Evolutionary conservation across 1,139 yeast species (phyloP).

Genomic region (Diutina neorugosa): DNA sequence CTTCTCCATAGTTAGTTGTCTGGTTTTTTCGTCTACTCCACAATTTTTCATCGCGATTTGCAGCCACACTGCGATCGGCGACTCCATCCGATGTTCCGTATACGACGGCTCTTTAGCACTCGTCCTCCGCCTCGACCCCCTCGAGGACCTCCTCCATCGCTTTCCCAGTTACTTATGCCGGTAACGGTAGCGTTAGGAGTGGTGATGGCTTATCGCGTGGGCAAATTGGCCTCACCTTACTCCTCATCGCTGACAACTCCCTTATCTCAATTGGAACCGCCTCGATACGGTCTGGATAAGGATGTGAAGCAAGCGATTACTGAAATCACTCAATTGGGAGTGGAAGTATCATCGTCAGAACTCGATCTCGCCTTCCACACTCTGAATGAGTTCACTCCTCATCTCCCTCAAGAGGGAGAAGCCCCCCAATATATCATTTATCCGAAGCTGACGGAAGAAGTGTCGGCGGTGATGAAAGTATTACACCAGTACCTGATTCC

Average conservation of each 20-base stretch:
- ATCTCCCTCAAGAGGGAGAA: conserved; percentile 23
- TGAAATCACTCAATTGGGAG: conserved; percentile 8
- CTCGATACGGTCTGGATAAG: background rate
- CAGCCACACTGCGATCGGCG: background rate
- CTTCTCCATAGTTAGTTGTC: too few relatives aligned
- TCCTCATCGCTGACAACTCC: background rate
- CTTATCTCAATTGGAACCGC: background rate
- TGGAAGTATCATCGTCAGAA: conserved; percentile 15
- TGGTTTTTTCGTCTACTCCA: too few relatives aligned
- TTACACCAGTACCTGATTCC: conserved; percentile 55
- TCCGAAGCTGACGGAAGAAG: conserved; percentile 55
- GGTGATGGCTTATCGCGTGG: background rate
- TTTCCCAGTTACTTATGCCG: background rate
- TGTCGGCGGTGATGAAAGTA: conserved; percentile 45
- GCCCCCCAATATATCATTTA: conserved; percentile 53
- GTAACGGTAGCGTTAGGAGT: background rate
- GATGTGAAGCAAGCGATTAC: background rate
- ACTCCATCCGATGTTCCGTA: too few relatives aligned
- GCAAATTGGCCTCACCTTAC: background rate
- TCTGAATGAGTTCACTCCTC: conserved; percentile 30
- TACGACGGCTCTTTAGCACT: background rate
- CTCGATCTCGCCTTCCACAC: conserved; percentile 25
- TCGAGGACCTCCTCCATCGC: background rate
- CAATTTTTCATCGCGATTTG: too few relatives aligned
- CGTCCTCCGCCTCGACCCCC: background rate